Base-by-base conservation (phyloP, 495 filamentous ascomycete species). In the Penicillium atrosanguineum region DNA sequence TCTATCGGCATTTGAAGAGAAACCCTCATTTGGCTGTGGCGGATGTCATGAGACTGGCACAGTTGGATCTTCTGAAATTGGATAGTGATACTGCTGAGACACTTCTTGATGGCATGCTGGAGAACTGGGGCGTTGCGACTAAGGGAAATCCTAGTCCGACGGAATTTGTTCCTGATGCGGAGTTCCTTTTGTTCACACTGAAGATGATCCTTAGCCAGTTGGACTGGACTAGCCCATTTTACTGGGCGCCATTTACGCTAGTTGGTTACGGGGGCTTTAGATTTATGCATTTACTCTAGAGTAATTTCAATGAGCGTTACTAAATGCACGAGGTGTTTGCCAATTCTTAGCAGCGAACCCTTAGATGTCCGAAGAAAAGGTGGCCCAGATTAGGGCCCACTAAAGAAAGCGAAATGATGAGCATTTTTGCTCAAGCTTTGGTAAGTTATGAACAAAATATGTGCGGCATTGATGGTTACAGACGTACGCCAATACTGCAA, bases 191-290 rank as follows among this genome's bases (percentile, higher is more conserved):
- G 1, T 28, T 56, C 2, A 51, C 48, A 15, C 26, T 61, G 53
- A 61, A 55, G 40, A 64, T 65, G 62, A 61, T 61, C 18, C 25
- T 68, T 1, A 34, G 38, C 15, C 60, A 66, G 40, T 28, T 68
- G 38, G 65, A 68, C 38, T 66, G 62, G 65, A 43, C 52, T 0
- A 68, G 63, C 31, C 65, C 63, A 0, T 64, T 66, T 29, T 68
- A 57, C 25, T 68, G 65, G 65, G 65, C 63, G 4, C 57, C 65
- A 6, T 68, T 66, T 52, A 53, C 53, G 3, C 21, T 68, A 41
- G 55, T 66, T 34, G 63, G 63, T 18, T 64, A 66, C 57, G 65
- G 65, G 8, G 60, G 59, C 3, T 69, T 69, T 26, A 45, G 56
- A 12, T 62, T 69, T 34, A 20, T 83, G 71, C 43, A 53, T 48